Conservation (phyloP, 164 flowering plant genomes). For the Pachysandra terminalis region DNA sequence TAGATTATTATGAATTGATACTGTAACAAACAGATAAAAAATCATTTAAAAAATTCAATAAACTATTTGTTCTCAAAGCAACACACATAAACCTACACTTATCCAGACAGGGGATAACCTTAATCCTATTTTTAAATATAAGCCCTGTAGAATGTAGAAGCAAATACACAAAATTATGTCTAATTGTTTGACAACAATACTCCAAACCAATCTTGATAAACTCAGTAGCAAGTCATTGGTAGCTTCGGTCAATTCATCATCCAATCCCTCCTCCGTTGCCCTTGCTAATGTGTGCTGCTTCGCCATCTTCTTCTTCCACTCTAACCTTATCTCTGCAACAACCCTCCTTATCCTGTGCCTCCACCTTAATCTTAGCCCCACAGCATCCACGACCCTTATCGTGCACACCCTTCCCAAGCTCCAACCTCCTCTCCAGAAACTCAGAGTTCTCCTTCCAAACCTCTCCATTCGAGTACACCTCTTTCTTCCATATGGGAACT, state of each 20-base stretch:
- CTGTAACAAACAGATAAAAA: too few species aligned
- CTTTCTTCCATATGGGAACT: constrained; percentile 98
- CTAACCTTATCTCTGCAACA: constrained; percentile 42
- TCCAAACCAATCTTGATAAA: too few species aligned
- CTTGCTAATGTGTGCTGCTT: constrained; percentile 1
- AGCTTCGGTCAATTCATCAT: constrained; percentile 4
- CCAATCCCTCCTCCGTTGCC: constrained; percentile 12
- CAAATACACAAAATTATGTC: too few species aligned
- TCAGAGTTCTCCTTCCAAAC: constrained; percentile 94
- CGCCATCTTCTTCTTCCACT: constrained; percentile 18
- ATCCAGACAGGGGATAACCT: too few species aligned
- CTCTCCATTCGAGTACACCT: constrained; percentile 86
- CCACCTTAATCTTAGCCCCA: constrained; percentile 13
- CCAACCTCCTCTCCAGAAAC: constrained; percentile 58
- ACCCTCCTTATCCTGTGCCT: constrained; percentile 21
- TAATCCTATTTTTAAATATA: too few species aligned
- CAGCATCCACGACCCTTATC: neutral
- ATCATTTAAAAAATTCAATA: too few species aligned
- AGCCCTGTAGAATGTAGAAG: too few species aligned
- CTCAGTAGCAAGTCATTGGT: too few species aligned
- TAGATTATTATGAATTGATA: too few species aligned
- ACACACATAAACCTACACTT: too few species aligned
- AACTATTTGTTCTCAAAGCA: too few species aligned
- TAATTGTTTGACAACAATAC: too few species aligned
- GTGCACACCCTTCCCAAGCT: constrained; percentile 24